A percentile compares a stretch with the other conserved stretches of the same genome.
These are phyloP conservation scores for Nicotiana paniculata DNA, from an alignment of 257 asterid species.

Conservation along the genomic window DNA sequence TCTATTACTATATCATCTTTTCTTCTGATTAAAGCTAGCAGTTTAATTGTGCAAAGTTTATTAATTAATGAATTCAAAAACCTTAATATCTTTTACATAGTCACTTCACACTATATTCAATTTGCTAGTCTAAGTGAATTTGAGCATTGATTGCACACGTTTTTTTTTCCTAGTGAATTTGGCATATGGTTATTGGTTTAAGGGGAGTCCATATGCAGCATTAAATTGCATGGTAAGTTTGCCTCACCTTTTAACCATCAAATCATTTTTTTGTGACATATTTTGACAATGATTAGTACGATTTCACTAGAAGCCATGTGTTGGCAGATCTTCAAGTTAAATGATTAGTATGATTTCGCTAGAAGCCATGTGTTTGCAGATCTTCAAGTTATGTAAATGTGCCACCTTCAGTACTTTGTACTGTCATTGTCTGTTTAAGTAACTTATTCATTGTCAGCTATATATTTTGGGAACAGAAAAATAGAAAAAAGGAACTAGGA, in stretches of 20 bases:
- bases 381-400: background rate
- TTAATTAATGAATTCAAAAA: background rate
- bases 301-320: background rate
- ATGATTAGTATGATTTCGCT: too few relatives aligned
- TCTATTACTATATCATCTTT: background rate
- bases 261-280: background rate
- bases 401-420: background rate
- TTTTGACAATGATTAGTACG: background rate
- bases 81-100: background rate
- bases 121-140: background rate
- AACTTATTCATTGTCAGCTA: background rate
- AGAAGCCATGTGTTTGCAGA: too few relatives aligned
- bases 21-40: background rate
- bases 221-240: slow-evolving; percentile 73
- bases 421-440: background rate
- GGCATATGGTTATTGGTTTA: slow-evolving; percentile 93
- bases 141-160: background rate
- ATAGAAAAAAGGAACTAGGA: background rate
- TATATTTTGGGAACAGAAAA: background rate
- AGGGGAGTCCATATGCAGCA: slow-evolving; percentile 63
- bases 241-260: background rate
- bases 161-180: slow-evolving; percentile 54
- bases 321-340: background rate
- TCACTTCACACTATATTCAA: background rate
- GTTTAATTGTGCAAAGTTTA: background rate